A percentile compares a stretch with the other conserved stretches of the same genome.
phyloP scores from a whole-genome alignment of 2,329 filamentous ascomycete genomes.

The Emergomyces pasteurianus region DNA sequence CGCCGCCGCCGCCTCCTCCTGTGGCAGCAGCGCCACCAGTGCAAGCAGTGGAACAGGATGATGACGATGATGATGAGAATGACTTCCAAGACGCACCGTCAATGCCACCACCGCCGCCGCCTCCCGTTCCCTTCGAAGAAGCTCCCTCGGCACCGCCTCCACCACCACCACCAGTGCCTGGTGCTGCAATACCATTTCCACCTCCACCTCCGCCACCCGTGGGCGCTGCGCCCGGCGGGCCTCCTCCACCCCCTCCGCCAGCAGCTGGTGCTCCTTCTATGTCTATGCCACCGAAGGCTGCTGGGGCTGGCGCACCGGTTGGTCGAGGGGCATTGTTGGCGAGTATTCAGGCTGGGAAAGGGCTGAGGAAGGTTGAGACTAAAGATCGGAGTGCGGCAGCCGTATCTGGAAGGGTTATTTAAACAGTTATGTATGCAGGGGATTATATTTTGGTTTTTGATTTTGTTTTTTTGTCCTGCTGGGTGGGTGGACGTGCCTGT shows the following conservation, averaged over 20 bases:
- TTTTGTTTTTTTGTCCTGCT: no score
- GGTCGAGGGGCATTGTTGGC: slow-evolving; percentile 54
- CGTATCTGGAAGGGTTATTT: slow-evolving; percentile 62
- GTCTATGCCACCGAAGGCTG: slow-evolving; percentile 17
- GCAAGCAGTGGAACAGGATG: slow-evolving; percentile 24
- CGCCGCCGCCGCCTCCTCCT: slow-evolving; percentile 10
- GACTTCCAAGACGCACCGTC: slow-evolving; percentile 22
- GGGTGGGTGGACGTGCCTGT: no score
- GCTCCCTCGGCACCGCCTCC: slow-evolving; percentile 22
- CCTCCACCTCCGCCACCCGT: slow-evolving; percentile 31
- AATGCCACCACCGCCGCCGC: slow-evolving; percentile 35
- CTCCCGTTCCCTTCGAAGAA: slow-evolving; percentile 20
- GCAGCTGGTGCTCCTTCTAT: slow-evolving; percentile 33
- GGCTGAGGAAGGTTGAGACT: slow-evolving; percentile 77
- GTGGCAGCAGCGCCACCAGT: slow-evolving; percentile 18
- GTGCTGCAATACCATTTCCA: slow-evolving; percentile 23
- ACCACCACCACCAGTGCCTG: slow-evolving; percentile 17
- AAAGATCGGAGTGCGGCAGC: slow-evolving; percentile 68
- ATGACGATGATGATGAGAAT: slow-evolving; percentile 16
- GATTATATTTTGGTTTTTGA: no score
- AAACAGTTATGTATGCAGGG: no score
- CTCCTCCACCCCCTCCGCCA: slow-evolving; percentile 23
- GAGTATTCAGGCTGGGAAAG: slow-evolving; percentile 69
- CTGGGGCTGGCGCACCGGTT: slow-evolving; percentile 14
- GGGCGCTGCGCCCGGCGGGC: slow-evolving; percentile 18